Base-by-base conservation (phyloP, 768 basidiomycete species). In the Mrakia frigida region DNA sequence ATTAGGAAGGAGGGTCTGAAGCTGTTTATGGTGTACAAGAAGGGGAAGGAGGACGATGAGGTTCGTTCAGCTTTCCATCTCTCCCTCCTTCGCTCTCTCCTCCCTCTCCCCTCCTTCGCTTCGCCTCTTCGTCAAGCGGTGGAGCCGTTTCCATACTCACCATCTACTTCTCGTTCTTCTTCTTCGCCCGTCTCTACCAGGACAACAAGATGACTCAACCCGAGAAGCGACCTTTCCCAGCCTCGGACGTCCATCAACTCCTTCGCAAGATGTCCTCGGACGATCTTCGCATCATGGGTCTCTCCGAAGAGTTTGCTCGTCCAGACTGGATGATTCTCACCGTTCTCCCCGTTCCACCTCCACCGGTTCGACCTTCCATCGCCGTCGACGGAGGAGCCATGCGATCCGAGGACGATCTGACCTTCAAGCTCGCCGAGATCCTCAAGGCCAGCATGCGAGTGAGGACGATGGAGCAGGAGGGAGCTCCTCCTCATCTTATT, bases 271-370 rank as follows among this genome's bases (percentile, higher is more conserved):
- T 98, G 85, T 88, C 93, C 10, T 90, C 94, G 78, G 87, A 89
- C 18, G 96, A 98, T 82, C 87, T 98, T 23, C 88, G 90, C 79
- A 86, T 94, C 37, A 88, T 98, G 79, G 97, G 97, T 52, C 89
- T 98, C 14, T 95, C 92, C 37, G 92, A 94, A 76, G 92, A 93
- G 82, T 98, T 97, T 82, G 96, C 97, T 10, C 89, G 95, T 59
- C 97, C 97, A 3, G 94, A 98, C 81, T 99, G 97, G 97, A 98
- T 99, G 97, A 97, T 99, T 79, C 85, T 98, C 59, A 98, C 97
- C 0, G 94, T 98, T 52, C 88, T 98, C 83, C 97, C 97, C 50
- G 96, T 99, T 0, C 97, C 97, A 1, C 97, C 97, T 1, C 96
- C 96, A 9, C 94, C 97, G 11, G 97, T 99, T 73, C 93, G 97